Conservation (phyloP, 306 rosid genomes). For the Inga leiocalycina region DNA sequence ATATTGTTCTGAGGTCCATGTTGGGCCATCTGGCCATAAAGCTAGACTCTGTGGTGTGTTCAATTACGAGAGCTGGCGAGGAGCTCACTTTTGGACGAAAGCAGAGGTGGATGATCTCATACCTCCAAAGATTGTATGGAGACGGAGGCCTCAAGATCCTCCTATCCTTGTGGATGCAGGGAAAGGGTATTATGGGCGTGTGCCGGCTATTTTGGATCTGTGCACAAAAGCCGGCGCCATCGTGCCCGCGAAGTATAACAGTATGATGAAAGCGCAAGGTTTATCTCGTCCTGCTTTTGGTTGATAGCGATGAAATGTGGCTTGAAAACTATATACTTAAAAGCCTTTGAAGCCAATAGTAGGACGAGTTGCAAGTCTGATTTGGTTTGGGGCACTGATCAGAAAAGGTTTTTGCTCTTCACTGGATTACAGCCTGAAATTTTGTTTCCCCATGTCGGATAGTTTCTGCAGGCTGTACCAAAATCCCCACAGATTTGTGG, state of each 20-base stretch:
- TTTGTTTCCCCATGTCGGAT: constrained; percentile 11
- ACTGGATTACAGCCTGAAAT: constrained; percentile 12
- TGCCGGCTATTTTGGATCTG: constrained; percentile 79
- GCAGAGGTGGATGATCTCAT: constrained; percentile 76
- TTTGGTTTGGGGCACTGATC: constrained; percentile 12
- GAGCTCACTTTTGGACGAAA: constrained; percentile 81
- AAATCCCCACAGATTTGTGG: constrained; percentile 7
- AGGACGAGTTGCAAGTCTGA: neutral
- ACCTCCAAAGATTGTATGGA: constrained; percentile 80
- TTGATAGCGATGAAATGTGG: neutral
- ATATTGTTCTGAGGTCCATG: neutral
- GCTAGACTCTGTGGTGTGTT: constrained; percentile 86
- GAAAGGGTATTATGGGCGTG: constrained; percentile 70
- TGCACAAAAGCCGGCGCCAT: constrained; percentile 68
- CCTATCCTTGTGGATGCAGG: constrained; percentile 51
- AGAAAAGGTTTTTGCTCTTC: constrained; percentile 13
- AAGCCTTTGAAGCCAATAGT: neutral
- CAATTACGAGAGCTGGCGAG: constrained; percentile 79
- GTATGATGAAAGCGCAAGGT: constrained; percentile 81
- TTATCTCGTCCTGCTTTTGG: constrained; percentile 17
- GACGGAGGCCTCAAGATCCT: constrained; percentile 78
- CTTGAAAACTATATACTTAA: neutral
- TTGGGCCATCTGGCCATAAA: constrained; percentile 85
- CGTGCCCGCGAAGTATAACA: constrained; percentile 64
- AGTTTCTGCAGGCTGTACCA: constrained; percentile 20